Conservation (phyloP, 352 stramenopile species). For the Phytophthora tentaculata region DNA sequence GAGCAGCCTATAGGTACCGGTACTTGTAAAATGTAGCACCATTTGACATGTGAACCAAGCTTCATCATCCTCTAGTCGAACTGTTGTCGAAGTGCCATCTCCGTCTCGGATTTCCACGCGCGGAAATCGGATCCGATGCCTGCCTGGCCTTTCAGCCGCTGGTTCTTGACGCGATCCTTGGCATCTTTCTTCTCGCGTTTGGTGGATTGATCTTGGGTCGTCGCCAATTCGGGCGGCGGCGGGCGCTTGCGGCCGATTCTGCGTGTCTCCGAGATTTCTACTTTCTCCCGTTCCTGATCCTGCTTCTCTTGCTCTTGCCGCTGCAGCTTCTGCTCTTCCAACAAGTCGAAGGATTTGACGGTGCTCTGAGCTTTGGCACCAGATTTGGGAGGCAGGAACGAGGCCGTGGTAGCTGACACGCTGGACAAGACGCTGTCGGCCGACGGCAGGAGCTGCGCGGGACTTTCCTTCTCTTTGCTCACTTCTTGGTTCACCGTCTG, state of each 20-base stretch:
- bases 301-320: constrained; percentile 18
- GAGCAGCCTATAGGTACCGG: no score
- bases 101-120: constrained; percentile 78
- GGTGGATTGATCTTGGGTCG: background rate
- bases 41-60: constrained; percentile 1
- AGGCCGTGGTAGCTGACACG: constrained; percentile 40
- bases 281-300: constrained; percentile 8
- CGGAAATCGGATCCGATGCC: constrained; percentile 82
- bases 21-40: background rate
- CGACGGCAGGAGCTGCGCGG: constrained; percentile 40
- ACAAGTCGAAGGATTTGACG: constrained; percentile 41
- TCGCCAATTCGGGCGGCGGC: background rate
- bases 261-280: constrained; percentile 1
- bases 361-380: constrained; percentile 8
- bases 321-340: constrained; percentile 33
- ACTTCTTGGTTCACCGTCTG: background rate
- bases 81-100: constrained; percentile 82
- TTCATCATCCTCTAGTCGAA: constrained; percentile 55
- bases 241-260: constrained; percentile 28
- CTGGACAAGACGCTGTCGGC: constrained; percentile 51
- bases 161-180: constrained; percentile 80
- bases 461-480: background rate
- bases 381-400: constrained; percentile 46
- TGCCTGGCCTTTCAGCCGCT: constrained; percentile 72
- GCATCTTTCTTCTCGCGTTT: constrained; percentile 52